Conservation (phyloP, 1,284 basidiomycete genomes). For the Microbotryum intermedium region DNA sequence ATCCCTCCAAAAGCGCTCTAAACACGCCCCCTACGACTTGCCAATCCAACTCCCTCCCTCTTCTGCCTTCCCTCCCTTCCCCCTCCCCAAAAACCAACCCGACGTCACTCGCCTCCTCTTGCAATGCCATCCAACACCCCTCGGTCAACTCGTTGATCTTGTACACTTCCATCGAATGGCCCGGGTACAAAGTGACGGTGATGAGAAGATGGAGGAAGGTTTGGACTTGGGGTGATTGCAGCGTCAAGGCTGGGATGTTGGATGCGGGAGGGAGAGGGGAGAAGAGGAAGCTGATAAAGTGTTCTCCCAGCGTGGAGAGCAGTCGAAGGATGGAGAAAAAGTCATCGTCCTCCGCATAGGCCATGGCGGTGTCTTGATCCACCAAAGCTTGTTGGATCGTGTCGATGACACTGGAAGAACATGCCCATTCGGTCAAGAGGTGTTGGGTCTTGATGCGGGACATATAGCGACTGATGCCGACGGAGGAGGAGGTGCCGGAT, state of each 20-base stretch:
- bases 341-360: slow-evolving; percentile 19
- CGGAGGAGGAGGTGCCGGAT: slow-evolving; percentile 14
- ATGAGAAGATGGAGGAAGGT: slow-evolving; percentile 30
- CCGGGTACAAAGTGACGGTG: slow-evolving; percentile 31
- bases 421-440: not conserved
- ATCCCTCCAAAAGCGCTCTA: slow-evolving; percentile 24
- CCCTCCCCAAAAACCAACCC: slow-evolving; percentile 28
- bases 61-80: slow-evolving; percentile 20
- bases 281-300: slow-evolving; percentile 24
- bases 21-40: slow-evolving; percentile 30
- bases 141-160: slow-evolving; percentile 26
- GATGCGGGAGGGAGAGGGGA: slow-evolving; percentile 2
- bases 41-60: slow-evolving; percentile 25
- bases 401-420: not conserved
- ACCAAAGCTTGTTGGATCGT: not conserved
- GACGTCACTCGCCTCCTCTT: slow-evolving; percentile 32
- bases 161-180: slow-evolving; percentile 29
- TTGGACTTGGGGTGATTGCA: slow-evolving; percentile 11
- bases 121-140: slow-evolving; percentile 32
- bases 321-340: slow-evolving; percentile 21
- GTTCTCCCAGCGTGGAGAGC: slow-evolving; percentile 17
- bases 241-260: not conserved
- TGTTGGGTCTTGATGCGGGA: slow-evolving; percentile 14
- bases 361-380: not conserved
- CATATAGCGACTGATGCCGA: slow-evolving; percentile 27